A percentile compares a stretch with the other conserved stretches of the same genome.
Conservation (phyloP, 768 basidiomycete genomes). For the Leccinum boreale region DNA sequence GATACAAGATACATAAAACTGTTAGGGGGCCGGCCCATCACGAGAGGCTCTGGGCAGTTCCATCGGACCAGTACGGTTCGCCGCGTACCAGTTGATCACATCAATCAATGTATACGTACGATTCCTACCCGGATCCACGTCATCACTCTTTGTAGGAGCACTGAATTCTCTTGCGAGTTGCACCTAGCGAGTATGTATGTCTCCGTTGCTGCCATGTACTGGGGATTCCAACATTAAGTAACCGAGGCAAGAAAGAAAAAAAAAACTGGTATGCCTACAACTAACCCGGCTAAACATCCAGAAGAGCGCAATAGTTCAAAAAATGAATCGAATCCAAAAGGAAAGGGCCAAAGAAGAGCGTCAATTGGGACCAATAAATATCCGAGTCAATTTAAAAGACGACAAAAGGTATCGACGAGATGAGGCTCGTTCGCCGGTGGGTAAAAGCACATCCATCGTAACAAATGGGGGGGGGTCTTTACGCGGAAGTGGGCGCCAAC, state of each 20-base stretch:
- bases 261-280: background rate
- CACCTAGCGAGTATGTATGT: background rate
- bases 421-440: conserved; percentile 35
- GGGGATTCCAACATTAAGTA: background rate
- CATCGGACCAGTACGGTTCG: too few relatives aligned
- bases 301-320: background rate
- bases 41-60: background rate
- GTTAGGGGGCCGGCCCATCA: background rate
- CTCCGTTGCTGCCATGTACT: background rate
- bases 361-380: background rate
- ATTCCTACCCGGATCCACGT: background rate
- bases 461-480: conserved; percentile 15
- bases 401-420: conserved; percentile 32
- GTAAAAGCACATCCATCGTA: conserved; percentile 23
- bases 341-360: background rate
- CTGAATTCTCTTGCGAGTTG: background rate
- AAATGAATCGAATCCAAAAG: background rate
- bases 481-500: conserved; percentile 6
- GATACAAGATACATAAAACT: background rate
- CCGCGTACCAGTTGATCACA: too few relatives aligned
- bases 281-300: background rate
- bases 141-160: background rate
- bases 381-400: background rate
- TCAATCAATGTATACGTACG: background rate
- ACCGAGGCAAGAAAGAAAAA: background rate